Evolutionary conservation across 768 basidiomycete species (phyloP), one percentile per base, ranked within the genome.

Genomic region (Galerina marginata): DNA sequence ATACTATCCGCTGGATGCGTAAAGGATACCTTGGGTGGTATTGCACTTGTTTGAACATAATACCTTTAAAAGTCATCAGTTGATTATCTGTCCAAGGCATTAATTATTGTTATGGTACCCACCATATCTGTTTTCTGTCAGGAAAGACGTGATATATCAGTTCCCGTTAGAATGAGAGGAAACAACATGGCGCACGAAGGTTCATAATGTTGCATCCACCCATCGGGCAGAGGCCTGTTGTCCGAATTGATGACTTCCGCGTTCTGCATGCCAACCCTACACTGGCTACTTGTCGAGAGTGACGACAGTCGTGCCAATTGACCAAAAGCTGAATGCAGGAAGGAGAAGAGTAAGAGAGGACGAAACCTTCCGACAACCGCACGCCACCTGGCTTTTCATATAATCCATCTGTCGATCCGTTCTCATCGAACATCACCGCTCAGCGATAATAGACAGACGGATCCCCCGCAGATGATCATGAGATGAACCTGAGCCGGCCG

Each of bases 171-270:
- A 33, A 38, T 33, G 37, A 33, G 26, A 42, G 25, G 55, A n/a
- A 26, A 54, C 38, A 11, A 44, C 48, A 52, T 16, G 23, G 69
- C 73, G 43, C 57, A 74, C 75, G 65, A 65, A 48, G 70, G 33
- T 55, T 76, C 74, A 61, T 70, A 73, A 58, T 77, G 73, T 58
- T 75, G 72, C 23, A 59, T 56, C 76, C 76, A 77, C 25, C 75
- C 76, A 33, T 66, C 56, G 20, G 75, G 76, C 43, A 77, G 65
- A 16, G 73, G 71, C 36, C 74, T 64, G 14, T 25, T 47, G 50
- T 66, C 66, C 14, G 64, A 56, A 59, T 60, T 64, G 7, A n/a
- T 37, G 10, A 25, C 51, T 16, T 39, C 47, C 23, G 59, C 29
- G n/a, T 52, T 46, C 25, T 56, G 50, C 56, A 61, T 57, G 26